phyloP scores from a whole-genome alignment of 164 flowering plant genomes.

The Euptelea pleiosperma region DNA sequence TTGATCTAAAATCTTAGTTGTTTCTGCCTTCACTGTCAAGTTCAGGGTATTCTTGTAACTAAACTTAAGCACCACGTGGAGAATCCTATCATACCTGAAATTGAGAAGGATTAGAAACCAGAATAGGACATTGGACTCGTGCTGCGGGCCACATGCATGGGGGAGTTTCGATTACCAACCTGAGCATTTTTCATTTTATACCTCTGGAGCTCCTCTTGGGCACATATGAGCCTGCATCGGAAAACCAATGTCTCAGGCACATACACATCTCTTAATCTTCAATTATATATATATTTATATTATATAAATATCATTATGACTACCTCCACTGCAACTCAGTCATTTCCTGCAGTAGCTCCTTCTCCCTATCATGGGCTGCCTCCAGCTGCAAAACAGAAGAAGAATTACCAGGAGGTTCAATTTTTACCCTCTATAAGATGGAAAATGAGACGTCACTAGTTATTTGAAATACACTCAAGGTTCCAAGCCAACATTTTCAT shows the following conservation, averaged over 20 bases:
- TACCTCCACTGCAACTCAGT: slow-evolving; percentile 82
- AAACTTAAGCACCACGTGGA: too few species aligned
- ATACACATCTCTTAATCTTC: not conserved
- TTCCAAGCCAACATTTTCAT: too few species aligned
- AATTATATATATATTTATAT: too few species aligned
- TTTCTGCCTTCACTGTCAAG: too few species aligned
- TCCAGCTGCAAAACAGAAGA: slow-evolving; percentile 49
- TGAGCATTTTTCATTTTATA: slow-evolving; percentile 48
- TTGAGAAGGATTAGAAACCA: too few species aligned
- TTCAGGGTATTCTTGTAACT: too few species aligned
- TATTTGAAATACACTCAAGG: too few species aligned
- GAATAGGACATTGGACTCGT: too few species aligned
- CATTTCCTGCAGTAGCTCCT: slow-evolving; percentile 65
- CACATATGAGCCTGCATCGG: slow-evolving; percentile 50
- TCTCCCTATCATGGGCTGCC: slow-evolving; percentile 79
- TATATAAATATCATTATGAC: not conserved
- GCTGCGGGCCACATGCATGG: not conserved
- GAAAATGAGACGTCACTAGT: too few species aligned
- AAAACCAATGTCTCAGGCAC: slow-evolving; percentile 12
- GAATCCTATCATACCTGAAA: too few species aligned
- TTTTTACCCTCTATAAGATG: not conserved
- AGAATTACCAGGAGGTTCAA: not conserved
- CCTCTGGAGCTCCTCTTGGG: slow-evolving; percentile 70
- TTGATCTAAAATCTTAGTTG: too few species aligned
- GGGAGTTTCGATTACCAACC: too few species aligned